Evolutionary conservation across 2,329 filamentous ascomycete genomes (phyloP), one percentile per base, ranked within the genome.

Genomic region (Talaromyces sp.): DNA sequence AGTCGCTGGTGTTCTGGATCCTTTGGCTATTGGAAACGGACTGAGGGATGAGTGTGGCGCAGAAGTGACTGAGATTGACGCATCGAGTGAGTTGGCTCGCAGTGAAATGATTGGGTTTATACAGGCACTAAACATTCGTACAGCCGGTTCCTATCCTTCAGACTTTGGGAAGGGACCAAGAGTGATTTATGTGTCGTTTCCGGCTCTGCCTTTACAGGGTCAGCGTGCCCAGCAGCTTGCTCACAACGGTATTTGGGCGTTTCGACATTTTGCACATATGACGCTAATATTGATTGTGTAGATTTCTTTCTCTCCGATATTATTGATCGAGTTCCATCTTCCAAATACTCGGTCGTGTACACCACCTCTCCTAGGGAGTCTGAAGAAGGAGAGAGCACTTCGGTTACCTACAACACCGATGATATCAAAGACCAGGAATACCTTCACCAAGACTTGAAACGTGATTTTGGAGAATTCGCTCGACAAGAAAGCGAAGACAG

Each of bases 331-430:
- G 70, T 82, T n/a, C 76, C 78, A n/a, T 70, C 69, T 11, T 71
- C 76, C 12, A 80, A 81, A 63, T 93, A 90, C 75, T 94, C 90
- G 0, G 81, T 96, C 59, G 78, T 96, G 63, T 91, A 92, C 73
- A 82, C 86, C 53, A 90, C 88, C 8, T 87, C 85, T 0, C 85
- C 87, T 1, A 74, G 75, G 38, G 69, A 74, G 43, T 69, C 69
- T 41, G 59, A 63, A 32, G 59, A 57, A 65, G 68, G 66, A 29
- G 66, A 70, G 54, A 60, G 66, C 41, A 69, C 68, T 43, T 65
- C 69, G 14, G 60, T 66, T 8, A 64, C 80, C 14, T 94, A 95
- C 73, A 83, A 90, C 65, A 81, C 83, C 74, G 80, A 85, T 51
- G 80, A 86, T 3, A 88, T 89, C 50, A 65, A 63, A n/a, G 70